Conservation (phyloP, 345 rosid species). For the Odontarrhena argentea region DNA sequence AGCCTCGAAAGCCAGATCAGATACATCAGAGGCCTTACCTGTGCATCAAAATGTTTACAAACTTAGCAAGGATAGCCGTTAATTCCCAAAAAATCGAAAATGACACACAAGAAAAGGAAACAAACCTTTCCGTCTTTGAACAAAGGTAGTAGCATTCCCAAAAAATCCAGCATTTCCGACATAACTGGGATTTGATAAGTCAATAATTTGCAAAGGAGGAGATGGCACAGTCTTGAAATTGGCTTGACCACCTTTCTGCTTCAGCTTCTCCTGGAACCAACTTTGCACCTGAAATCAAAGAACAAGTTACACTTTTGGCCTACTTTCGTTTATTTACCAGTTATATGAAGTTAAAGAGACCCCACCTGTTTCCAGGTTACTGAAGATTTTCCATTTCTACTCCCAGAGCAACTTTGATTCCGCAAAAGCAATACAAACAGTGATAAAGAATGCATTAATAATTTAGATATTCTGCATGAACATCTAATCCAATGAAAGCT, state of each 20-base stretch:
- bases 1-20: slow-evolving; percentile 79
- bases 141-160: slow-evolving; percentile 24
- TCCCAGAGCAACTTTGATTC: slow-evolving; percentile 54
- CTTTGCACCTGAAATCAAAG: slow-evolving; percentile 52
- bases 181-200: slow-evolving; percentile 43
- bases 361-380: slow-evolving; percentile 71
- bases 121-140: slow-evolving; percentile 50
- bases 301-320: not conserved
- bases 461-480: not conserved
- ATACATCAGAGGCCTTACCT: slow-evolving; percentile 45
- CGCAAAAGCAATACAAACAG: slow-evolving; percentile 1
- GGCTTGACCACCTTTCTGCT: slow-evolving; percentile 28
- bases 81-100: slow-evolving; percentile 12
- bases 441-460: not conserved
- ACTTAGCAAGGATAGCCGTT: not conserved
- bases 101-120: slow-evolving; percentile 15
- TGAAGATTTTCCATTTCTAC: slow-evolving; percentile 56
- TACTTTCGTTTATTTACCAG: not conserved
- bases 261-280: slow-evolving; percentile 66
- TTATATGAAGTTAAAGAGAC: slow-evolving; percentile 21
- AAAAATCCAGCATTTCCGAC: slow-evolving; percentile 22
- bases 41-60: slow-evolving; percentile 20
- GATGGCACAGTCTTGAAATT: slow-evolving; percentile 37
- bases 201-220: slow-evolving; percentile 29
- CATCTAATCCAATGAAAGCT: not conserved